Base-by-base conservation (phyloP, 2,329 filamentous ascomycete genomes). In the Epichloe uncinata region DNA sequence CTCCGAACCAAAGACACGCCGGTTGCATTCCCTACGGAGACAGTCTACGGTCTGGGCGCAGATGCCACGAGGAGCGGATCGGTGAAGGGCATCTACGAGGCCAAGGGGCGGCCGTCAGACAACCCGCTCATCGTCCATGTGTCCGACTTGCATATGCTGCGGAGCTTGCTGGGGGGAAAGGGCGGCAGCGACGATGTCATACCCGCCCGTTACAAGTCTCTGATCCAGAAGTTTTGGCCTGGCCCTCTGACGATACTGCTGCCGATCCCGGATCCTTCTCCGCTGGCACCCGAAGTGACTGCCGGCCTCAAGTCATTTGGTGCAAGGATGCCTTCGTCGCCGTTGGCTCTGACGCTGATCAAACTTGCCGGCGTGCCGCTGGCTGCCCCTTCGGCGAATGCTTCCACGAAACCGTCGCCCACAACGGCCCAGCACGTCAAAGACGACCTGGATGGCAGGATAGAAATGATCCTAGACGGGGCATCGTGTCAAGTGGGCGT, bases 61-160 rank as follows among this genome's bases (percentile, higher is more conserved):
- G 93, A 97, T 69, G 93, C 93, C 11, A 97, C 90, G 26, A 79
- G 88, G 58, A 88, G 83, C 60, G 73, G 71, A 22, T 85, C 91
- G 2, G 91, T 97, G 6, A 81, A 77, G 61, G 90, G 89, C n/a
- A 98, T 98, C 57, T 98, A 93, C 66, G 75, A 79, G 20, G 89
- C 87, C 48, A 98, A 98, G 69, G 85, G 88, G 50, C 73, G 93
- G 50, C 93, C 93, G 3, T 85, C 85, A 6, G 93, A 98, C 63
- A 98, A 98, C 64, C 93, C 93, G 16, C 78, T 98, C 52, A 98
- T 98, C 57, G 82, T 96, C 22, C 93, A 98, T 65, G 75, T 97
- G 49, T 82, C 84, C 59, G 93, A 93, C 49, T 67, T 96, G 11
- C 68, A 75, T 20, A 93, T 95, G 77, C 70, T 95, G 50, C 74